Evolutionary conservation across 2,329 filamentous ascomycete species (phyloP), one percentile per base, ranked within the genome.

Genomic region (Microsporum ferrugineum): DNA sequence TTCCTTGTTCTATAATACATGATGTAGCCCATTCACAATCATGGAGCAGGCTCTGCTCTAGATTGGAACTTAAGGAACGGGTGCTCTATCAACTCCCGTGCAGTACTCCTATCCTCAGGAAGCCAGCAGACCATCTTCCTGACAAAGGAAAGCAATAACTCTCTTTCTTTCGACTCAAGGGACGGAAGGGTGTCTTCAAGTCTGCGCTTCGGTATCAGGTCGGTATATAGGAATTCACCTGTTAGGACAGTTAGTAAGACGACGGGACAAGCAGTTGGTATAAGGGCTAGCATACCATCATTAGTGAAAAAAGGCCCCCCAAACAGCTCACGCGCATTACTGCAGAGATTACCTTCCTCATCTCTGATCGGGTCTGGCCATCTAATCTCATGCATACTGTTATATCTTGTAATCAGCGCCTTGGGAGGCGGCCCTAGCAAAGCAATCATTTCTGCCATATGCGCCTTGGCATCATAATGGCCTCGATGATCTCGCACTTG

Each of bases 391-490:
- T 17, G 6, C 55, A 53, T 58, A 2, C 41, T 17, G 2, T 58
- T 14, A 10, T n/a, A 29, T 53, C 14, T 69, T 64, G 69, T 60
- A 60, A 76, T 60, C 7, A 77, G 47, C 61, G 72, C 70, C 60
- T 63, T 67, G 45, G 72, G 73, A 3, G 75, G 75, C 39, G 68
- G 70, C 12, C 75, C 75, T 1, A 78, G 65, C 61, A 78, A 67
- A 17, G 70, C 71, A 59, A 76, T 75, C 69, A 78, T 78, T 63
- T 78, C 69, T 4, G 75, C 74, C 7, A 79, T 62, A 61, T 78
- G 73, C 57, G 67, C 47, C 68, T 71, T 73, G 43, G 72, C 66
- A 66, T 70, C 67, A 55, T 77, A 77, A 29, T 65, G 64, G 62
- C 71, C 71, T 47, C 73, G 31, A 63, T 69, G 43, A 64, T 72